Conservation (phyloP, 2,329 filamentous ascomycete genomes). For the Paracoccidioides lutzii region DNA sequence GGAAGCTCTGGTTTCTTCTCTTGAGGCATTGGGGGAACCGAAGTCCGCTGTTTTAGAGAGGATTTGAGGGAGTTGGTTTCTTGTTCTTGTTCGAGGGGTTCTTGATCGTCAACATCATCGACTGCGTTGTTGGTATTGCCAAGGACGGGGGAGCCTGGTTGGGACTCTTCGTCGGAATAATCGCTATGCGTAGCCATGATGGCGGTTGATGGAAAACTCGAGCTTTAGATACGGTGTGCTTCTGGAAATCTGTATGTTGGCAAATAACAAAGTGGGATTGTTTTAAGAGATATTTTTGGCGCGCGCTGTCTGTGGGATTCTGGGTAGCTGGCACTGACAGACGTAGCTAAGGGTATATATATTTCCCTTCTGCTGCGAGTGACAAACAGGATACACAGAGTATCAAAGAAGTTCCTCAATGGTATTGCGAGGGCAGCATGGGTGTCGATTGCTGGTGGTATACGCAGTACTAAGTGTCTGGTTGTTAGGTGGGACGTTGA, state of each 20-base stretch:
- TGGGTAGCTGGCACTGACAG: not conserved
- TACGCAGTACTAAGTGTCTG: not conserved
- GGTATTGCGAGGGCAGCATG: not conserved
- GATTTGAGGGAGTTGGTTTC: slow-evolving; percentile 56
- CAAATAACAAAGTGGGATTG: not conserved
- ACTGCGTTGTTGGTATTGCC: slow-evolving; percentile 28
- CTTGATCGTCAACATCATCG: slow-evolving; percentile 62
- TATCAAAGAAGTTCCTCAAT: not conserved
- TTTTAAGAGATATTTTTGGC: not conserved
- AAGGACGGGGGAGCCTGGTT: slow-evolving; percentile 41
- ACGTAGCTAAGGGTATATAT: not conserved
- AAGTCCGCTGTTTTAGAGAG: slow-evolving; percentile 63
- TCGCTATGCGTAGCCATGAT: slow-evolving; percentile 45
- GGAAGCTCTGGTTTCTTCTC: slow-evolving; percentile 56
- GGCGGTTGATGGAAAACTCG: slow-evolving; percentile 3
- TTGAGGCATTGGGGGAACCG: slow-evolving; percentile 37
- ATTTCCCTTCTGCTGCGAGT: not conserved
- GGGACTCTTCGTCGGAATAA: slow-evolving; percentile 42
- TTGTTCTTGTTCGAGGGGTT: slow-evolving; percentile 49
- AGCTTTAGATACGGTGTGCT: not conserved
- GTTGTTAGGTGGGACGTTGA: not conserved
- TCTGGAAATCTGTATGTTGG: not conserved
- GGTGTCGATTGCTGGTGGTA: not conserved
- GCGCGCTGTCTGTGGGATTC: not conserved
- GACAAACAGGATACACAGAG: not conserved